phyloP scores from a whole-genome alignment of 1,139 yeast species.

The Kodamaea fungicola region DNA sequence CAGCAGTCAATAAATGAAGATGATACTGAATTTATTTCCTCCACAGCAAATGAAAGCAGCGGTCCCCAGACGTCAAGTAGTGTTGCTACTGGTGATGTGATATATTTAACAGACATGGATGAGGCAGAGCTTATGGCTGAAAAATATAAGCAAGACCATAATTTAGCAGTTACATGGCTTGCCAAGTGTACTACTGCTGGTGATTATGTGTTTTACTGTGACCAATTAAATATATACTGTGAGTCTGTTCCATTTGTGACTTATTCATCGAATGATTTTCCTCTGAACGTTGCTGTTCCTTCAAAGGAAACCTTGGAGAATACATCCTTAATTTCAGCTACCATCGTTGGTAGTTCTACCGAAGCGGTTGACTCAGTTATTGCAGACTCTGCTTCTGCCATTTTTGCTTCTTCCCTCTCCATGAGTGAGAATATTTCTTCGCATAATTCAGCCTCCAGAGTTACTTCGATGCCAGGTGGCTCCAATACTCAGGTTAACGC shows the following conservation, averaged over 20 bases:
- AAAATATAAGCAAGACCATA: conserved; percentile 27
- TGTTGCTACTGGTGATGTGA: background rate
- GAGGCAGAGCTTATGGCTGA: conserved; percentile 37
- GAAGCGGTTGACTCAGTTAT: background rate
- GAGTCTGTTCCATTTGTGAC: conserved; percentile 48
- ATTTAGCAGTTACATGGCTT: conserved; percentile 41
- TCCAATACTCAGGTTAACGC: background rate
- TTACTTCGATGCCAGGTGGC: background rate
- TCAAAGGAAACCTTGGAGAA: conserved; percentile 23
- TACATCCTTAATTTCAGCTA: conserved; percentile 15
- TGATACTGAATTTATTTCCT: background rate
- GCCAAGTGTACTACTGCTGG: conserved; percentile 57
- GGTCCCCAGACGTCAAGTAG: conserved; percentile 1
- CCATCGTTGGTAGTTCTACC: conserved; percentile 1
- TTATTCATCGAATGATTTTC: conserved; percentile 18
- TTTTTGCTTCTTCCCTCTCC: background rate
- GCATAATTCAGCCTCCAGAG: background rate
- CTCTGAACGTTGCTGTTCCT: conserved; percentile 27
- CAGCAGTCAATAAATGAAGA: conserved; percentile 1
- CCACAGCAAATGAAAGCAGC: background rate
- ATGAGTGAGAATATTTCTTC: background rate
- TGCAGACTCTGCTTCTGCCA: background rate
- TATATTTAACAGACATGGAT: conserved; percentile 22
- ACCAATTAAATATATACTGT: conserved; percentile 56
- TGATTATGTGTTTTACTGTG: conserved; percentile 56